A percentile compares a stretch with the other conserved stretches of the same genome.
Evolutionary conservation across 371 early-diverging fungal genomes (phyloP).

Genomic region (Zopfochytrium polystomum): DNA sequence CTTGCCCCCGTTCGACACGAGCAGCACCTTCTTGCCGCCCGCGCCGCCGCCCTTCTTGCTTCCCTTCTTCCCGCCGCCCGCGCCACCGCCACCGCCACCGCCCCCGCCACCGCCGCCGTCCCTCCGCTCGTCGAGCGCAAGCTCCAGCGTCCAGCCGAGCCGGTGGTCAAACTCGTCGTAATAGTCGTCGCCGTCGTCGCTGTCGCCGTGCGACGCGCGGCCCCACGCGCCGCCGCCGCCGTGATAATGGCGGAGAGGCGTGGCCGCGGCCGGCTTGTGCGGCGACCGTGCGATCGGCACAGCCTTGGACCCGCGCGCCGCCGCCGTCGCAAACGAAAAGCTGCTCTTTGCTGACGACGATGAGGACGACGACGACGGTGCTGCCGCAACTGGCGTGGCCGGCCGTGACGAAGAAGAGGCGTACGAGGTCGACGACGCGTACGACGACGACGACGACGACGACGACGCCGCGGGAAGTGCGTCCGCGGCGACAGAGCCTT

Average conservation of each 20-base stretch:
- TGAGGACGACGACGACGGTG: too few relatives aligned
- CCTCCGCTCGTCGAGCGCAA: neutral
- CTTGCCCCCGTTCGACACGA: neutral
- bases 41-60: neutral
- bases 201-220: neutral
- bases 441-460: too few relatives aligned
- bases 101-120: neutral
- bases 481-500: neutral
- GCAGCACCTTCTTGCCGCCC: conserved; percentile 1
- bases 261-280: neutral
- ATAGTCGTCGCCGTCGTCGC: neutral
- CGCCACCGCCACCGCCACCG: neutral
- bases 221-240: neutral
- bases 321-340: neutral
- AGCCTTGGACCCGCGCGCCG: neutral
- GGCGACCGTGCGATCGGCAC: neutral
- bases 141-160: neutral
- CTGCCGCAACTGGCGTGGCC: too few relatives aligned
- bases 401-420: too few relatives aligned
- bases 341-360: too few relatives aligned
- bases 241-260: neutral
- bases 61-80: conserved; percentile 1
- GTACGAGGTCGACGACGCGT: too few relatives aligned
- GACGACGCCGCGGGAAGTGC: too few relatives aligned
- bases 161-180: too few relatives aligned